Evolutionary conservation across 1,284 basidiomycete species (phyloP), one percentile per base, ranked within the genome.

Genomic region (Boletus mariae): DNA sequence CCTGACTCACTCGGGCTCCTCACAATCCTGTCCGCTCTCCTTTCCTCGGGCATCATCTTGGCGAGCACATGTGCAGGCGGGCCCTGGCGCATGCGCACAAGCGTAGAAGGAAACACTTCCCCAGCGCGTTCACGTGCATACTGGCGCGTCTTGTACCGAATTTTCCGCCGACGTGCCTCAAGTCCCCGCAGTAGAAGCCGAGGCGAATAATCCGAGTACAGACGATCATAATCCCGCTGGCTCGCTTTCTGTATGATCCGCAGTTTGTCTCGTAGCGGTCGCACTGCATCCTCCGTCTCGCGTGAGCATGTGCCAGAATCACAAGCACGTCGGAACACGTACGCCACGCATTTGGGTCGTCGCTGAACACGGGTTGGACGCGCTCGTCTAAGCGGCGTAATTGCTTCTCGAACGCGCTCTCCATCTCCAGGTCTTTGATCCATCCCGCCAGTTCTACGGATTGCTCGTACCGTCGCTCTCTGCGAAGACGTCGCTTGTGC

Each of bases 91-190:
- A 73, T 71, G 28, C 82, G 78, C 48, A 60, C 61, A 11, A 80
- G 59, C 1, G 82, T 82, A n/a, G 72, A 63, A 1, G 60, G 60
- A 5, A 80, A 71, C 20, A 84, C 66, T 61, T 85, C 83, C 0
- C 88, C 90, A 0, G 74, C 73, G 1, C 77, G 74, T 62, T 87
- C 85, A 1, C 85, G 78, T 54, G 74, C 72, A 2, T 70, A 72
- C 61, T 84, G 81, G 4, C 75, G 75, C 1, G 82, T 84, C 68
- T 84, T 85, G 69, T 88, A 86, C 10, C 65, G 71, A 20, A 84
- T 71, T 57, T 80, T 83, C 57, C 80, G 79, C 15, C 72, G 71
- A 2, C 84, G 79, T 0, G 86, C 87, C 17, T 72, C 72, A 45
- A 77, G 73, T 46, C 85, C 73, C 34, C 67, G 62, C 26, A 67